Percentiles rank a stretch among this genome's conserved stretches.
phyloP scores from a whole-genome alignment of 768 basidiomycete species.

The Lactarius tabidus region DNA sequence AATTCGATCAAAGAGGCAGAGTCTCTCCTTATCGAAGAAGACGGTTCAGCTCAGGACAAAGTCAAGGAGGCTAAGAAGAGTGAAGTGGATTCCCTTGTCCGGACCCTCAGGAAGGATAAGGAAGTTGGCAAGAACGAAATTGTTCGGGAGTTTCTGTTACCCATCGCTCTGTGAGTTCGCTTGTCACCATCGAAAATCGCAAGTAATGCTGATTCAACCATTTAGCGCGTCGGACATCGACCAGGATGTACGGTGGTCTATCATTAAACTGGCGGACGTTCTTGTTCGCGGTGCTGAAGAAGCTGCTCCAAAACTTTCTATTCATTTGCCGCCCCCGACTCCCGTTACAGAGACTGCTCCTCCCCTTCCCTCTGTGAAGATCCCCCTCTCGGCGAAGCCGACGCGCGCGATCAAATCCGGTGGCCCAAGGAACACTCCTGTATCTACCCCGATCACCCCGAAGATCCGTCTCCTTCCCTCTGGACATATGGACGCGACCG shows the following conservation, averaged over 20 bases:
- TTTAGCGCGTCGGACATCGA: slow-evolving; percentile 70
- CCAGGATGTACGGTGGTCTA: slow-evolving; percentile 85
- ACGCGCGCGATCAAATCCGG: slow-evolving; percentile 34
- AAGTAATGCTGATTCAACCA: background rate
- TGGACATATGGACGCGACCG: slow-evolving; percentile 29
- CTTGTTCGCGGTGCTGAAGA: slow-evolving; percentile 82
- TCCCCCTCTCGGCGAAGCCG: slow-evolving; percentile 39
- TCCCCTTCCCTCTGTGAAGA: slow-evolving; percentile 51
- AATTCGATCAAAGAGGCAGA: slow-evolving; percentile 67
- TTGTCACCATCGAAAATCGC: background rate
- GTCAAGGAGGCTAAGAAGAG: slow-evolving; percentile 70
- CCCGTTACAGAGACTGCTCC: slow-evolving; percentile 63
- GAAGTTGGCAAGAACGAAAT: slow-evolving; percentile 79
- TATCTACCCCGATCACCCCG: slow-evolving; percentile 37
- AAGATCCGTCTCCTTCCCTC: slow-evolving; percentile 46
- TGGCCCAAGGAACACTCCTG: slow-evolving; percentile 33
- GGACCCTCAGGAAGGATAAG: slow-evolving; percentile 80
- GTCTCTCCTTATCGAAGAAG: slow-evolving; percentile 80
- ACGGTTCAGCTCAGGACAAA: slow-evolving; percentile 67
- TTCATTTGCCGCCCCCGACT: slow-evolving; percentile 67
- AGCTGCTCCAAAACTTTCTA: slow-evolving; percentile 78
- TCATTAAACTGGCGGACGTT: slow-evolving; percentile 88
- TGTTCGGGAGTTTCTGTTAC: slow-evolving; percentile 76
- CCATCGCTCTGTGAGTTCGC: slow-evolving; percentile 65
- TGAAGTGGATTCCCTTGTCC: slow-evolving; percentile 81